Evolutionary conservation across 495 filamentous ascomycete genomes (phyloP).

Genomic region (Penicillium lagena): DNA sequence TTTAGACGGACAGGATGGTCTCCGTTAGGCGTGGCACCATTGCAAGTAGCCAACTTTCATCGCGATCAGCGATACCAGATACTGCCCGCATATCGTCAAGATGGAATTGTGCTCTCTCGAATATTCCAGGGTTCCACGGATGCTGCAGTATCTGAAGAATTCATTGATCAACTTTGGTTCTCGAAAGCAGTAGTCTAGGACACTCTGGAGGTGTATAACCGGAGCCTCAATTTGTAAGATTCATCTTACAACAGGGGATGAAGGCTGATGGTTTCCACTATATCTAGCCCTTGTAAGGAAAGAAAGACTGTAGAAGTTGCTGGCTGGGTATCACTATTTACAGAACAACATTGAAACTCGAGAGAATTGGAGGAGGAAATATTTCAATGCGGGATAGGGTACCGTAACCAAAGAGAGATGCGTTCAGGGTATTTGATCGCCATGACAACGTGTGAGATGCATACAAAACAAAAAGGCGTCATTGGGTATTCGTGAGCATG

Average conservation of each 20-base stretch:
- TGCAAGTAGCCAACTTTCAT: background rate
- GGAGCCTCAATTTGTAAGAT: too few species aligned
- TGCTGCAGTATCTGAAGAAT: background rate
- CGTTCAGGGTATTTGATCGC: too few species aligned
- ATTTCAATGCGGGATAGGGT: too few species aligned
- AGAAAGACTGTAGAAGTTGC: background rate
- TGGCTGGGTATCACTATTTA: background rate
- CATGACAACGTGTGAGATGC: too few species aligned
- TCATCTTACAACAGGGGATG: too few species aligned
- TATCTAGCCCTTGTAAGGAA: background rate
- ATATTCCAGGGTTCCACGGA: conserved; percentile 25
- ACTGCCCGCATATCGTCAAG: background rate
- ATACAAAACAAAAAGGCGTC: too few species aligned
- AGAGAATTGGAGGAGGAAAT: too few species aligned
- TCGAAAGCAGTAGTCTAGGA: too few species aligned
- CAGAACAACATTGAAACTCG: background rate
- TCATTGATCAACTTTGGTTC: background rate
- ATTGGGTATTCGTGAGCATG: too few species aligned
- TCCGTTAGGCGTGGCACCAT: background rate
- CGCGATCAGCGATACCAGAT: background rate
- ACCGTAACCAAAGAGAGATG: too few species aligned
- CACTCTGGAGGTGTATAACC: too few species aligned
- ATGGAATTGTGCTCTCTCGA: conserved; percentile 6
- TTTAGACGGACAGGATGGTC: background rate
- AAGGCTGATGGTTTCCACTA: too few species aligned